These are phyloP conservation scores for Scedosporium minutisporum DNA, from an alignment of 2,329 filamentous ascomycete species.

Conservation along the genomic window DNA sequence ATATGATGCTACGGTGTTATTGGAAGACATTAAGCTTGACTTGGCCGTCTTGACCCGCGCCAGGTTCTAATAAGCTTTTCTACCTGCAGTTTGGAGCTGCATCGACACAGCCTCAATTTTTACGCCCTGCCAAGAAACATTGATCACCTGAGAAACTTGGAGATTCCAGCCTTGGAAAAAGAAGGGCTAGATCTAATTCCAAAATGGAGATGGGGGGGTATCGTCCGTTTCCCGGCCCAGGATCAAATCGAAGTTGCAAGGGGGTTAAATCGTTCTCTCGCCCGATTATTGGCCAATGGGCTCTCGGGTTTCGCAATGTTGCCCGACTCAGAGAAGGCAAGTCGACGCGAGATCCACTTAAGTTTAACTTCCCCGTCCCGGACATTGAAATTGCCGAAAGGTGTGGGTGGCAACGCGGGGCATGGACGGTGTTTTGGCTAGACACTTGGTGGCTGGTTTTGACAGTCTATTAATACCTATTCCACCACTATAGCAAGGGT, in stretches of 20 bases:
- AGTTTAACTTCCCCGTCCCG: background rate
- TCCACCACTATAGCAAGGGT: too few species aligned
- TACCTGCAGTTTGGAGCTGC: too few species aligned
- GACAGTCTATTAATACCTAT: background rate
- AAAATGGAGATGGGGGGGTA: too few species aligned
- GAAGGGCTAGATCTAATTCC: too few species aligned
- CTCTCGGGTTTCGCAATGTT: background rate
- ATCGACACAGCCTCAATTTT: background rate
- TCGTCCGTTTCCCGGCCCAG: too few species aligned
- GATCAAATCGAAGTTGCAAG: too few species aligned
- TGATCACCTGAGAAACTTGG: background rate
- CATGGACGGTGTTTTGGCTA: background rate
- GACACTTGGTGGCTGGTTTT: background rate
- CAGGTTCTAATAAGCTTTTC: too few species aligned
- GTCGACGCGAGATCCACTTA: background rate
- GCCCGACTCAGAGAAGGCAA: background rate
- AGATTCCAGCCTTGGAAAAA: background rate
- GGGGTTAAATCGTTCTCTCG: background rate
- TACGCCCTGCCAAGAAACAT: background rate
- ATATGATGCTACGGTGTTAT: too few species aligned
- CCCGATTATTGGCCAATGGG: background rate
- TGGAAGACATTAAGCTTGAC: too few species aligned
- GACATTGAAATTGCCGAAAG: background rate
- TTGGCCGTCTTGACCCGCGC: too few species aligned
- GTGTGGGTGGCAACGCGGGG: background rate